Base-by-base conservation (phyloP, 306 rosid genomes). In the Canavalia gladiata region DNA sequence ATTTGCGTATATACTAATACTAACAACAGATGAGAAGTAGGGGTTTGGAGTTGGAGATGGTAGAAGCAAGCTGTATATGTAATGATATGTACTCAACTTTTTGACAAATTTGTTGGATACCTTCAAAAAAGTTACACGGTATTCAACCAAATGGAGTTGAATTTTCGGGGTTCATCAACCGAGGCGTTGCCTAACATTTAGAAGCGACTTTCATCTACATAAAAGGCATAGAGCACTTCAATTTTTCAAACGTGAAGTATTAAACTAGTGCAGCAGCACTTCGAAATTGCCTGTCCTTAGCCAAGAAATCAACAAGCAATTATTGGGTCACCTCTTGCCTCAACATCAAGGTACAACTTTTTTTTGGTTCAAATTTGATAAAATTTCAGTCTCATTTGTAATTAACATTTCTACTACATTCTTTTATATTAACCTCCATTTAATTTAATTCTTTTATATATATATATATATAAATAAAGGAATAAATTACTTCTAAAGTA, bases 21-120 rank as follows among this genome's bases (percentile, higher is more conserved):
- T 31, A 68, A 79, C 47, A 33, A 68, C 50, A 45, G 62, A 49
- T 39, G 76, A 55, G 70, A 1, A 47, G 47, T 52, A 63, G 29
- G 57, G 64, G n/a, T 46, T 78, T 81, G 54, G 68, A 77, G 82
- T 68, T 62, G 89, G 66, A 82, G 78, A 82, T 33, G 64, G 80
- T 49, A 60, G 68, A 74, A 79, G 84, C 76, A 83, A 83, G 60
- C 43, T 64, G 41, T 52, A 29, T 29, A 12, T 41, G 43, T 72
- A 63, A 67, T 33, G 34, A 56, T 71, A 9, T 68, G 74, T n/a
- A 68, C 28, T 75, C 63, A 49, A 51, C 74, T 46, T 83, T 83
- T 79, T 86, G 87, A 86, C 87, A 63, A 68, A 6, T 55, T 46
- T 41, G 72, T 75, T 75, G 28, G 79, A 72, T 77, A 39, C 57